Conservation (phyloP, 2,329 filamentous ascomycete genomes). For the Microcyclospora tardicrescens region DNA sequence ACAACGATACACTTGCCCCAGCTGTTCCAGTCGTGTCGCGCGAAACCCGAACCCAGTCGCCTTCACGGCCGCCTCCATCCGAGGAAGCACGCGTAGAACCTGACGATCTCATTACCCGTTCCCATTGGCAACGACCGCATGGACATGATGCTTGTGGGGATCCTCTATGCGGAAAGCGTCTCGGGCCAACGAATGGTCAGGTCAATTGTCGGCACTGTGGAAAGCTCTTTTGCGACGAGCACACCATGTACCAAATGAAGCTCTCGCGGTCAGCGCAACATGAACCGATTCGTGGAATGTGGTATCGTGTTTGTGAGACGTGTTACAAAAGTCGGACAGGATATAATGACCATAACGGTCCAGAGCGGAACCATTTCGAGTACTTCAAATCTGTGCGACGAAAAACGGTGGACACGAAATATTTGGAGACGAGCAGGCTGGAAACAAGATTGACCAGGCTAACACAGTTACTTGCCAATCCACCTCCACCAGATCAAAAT, state of each 20-base stretch:
- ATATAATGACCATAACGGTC: conserved; percentile 63
- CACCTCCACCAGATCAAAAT: conserved; percentile 50
- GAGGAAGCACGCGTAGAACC: conserved; percentile 47
- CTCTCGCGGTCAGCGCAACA: conserved; percentile 77
- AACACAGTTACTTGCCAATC: conserved; percentile 66
- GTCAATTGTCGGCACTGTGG: conserved; percentile 93
- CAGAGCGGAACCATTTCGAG: conserved; percentile 58
- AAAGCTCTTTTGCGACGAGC: conserved; percentile 85
- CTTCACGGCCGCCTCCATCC: conserved; percentile 10
- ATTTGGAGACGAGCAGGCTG: conserved; percentile 74
- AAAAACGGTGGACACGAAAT: conserved; percentile 68
- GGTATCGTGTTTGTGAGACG: conserved; percentile 96
- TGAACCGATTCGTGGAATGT: conserved; percentile 78
- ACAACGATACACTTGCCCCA: conserved; percentile 45
- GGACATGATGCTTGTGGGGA: conserved; percentile 74
- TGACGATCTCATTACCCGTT: conserved; percentile 75
- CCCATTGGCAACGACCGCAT: conserved; percentile 75
- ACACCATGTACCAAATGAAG: conserved; percentile 99
- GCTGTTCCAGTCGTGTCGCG: conserved; percentile 6
- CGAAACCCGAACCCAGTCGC: conserved; percentile 1
- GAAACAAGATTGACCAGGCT: conserved; percentile 88
- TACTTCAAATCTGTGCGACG: conserved; percentile 58
- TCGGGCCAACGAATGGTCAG: conserved; percentile 67
- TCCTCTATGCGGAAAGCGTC: conserved; percentile 65
- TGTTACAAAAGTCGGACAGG: conserved; percentile 94